Evolutionary conservation across 2,329 filamentous ascomycete genomes (phyloP), one percentile per base, ranked within the genome.

Genomic region (Chaetomiaceae sp.): DNA sequence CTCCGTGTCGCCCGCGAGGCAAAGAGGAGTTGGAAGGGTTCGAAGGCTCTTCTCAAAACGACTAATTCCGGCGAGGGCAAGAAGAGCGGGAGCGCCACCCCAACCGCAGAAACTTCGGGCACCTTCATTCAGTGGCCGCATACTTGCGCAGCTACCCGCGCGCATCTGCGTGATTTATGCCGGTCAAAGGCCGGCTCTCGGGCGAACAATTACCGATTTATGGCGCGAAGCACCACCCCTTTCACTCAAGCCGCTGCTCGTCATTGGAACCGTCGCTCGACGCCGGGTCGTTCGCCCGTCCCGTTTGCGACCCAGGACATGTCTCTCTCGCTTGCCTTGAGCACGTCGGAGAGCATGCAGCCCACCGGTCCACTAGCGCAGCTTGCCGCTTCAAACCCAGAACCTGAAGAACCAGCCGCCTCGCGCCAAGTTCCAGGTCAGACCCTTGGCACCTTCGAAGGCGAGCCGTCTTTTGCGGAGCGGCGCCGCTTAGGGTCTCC

Each of bases 311-410:
- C 77, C 10, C 75, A 78, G 36, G 82, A 85, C 57, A 84, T 87
- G 75, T 75, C 77, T 37, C 70, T 85, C 62, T 86, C 84, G 10
- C 72, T 87, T 48, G 74, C 76, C 1, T 70, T 85, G 27, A 84
- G 80, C 68, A 86, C 83, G 1, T 76, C 82, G 1, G 80, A 84
- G 37, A 77, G 77, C 2, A 86, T 87, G 84, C 79, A 85, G 59
- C 78, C 77, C 0, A 71, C 79, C 48, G 82, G 81, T 2, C 80
- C 82, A 9, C 63, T 87, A 50, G 82, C 82, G 2, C 79, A 80
- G 59, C 73, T 86, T 37, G 76, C 79, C n/a, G 70, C 70, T 49
- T 77, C 77, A 3, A 66, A 64, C 4, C 59, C 64, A 3, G 67
- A 68, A 43, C 59, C 62, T 13, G 44, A 38, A 3, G 57, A 58